These are phyloP conservation scores for Aureobasidium leucospermi DNA, from an alignment of 2,329 filamentous ascomycete species.

Conservation along the genomic window DNA sequence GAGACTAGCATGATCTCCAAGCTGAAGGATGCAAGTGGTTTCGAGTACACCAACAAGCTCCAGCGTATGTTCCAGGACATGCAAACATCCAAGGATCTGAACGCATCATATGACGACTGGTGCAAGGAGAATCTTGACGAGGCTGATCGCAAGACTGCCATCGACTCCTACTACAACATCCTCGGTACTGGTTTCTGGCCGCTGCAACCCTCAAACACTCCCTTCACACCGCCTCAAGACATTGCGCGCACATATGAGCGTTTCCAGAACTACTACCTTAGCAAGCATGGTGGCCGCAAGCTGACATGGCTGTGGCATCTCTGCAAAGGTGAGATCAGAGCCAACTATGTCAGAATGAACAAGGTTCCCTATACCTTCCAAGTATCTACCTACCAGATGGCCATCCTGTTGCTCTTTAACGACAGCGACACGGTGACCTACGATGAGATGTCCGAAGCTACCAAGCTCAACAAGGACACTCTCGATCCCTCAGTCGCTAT, in stretches of 20 bases:
- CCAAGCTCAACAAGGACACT: slow-evolving; percentile 70
- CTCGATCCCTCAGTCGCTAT: slow-evolving; percentile 81
- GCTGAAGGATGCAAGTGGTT: slow-evolving; percentile 95
- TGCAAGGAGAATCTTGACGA: slow-evolving; percentile 60
- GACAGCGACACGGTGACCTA: slow-evolving; percentile 79
- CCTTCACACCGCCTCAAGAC: slow-evolving; percentile 79
- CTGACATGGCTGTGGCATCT: slow-evolving; percentile 97
- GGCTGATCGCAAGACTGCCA: slow-evolving; percentile 57
- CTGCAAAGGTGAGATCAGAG: slow-evolving; percentile 93
- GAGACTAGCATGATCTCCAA: slow-evolving; percentile 99
- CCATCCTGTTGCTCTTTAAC: slow-evolving; percentile 89
- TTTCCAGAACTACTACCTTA: slow-evolving; percentile 85
- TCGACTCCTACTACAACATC: slow-evolving; percentile 87
- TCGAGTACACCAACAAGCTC: slow-evolving; percentile 98
- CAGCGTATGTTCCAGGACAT: slow-evolving; percentile 99
- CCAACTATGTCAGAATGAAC: slow-evolving; percentile 77
- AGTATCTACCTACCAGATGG: slow-evolving; percentile 97
- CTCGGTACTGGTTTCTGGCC: slow-evolving; percentile 98
- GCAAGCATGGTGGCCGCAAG: slow-evolving; percentile 94
- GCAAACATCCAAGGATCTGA: slow-evolving; percentile 96
- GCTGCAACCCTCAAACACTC: slow-evolving; percentile 74
- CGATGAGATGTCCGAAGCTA: slow-evolving; percentile 77
- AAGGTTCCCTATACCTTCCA: slow-evolving; percentile 96
- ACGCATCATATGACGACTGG: slow-evolving; percentile 76
- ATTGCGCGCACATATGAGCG: slow-evolving; percentile 83